Evolutionary conservation across 2,329 filamentous ascomycete genomes (phyloP), one percentile per base, ranked within the genome.

Genomic region (Gliomastix tumulicola): DNA sequence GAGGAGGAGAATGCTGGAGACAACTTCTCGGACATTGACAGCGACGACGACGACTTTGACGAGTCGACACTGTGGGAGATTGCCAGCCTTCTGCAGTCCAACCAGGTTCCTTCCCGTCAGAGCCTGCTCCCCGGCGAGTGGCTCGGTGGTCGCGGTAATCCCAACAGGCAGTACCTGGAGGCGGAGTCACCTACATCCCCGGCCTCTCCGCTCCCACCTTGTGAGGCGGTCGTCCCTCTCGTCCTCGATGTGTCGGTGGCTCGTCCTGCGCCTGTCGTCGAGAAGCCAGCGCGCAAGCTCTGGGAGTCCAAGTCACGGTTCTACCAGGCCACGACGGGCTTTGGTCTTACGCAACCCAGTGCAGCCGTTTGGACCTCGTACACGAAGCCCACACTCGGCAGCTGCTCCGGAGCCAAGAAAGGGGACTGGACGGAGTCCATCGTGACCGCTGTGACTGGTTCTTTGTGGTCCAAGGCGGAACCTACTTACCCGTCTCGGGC

Each of bases 21-120:
- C 13, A 25, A n/a, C 22, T 25, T 25, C 22, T n/a, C 22, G 9
- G 9, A 25, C n/a, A 25, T 25, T 25, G 22, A 60, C 27, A 52
- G 52, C 30, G 65, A 62, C 32, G 71, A 68, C 25, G 71, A 74
- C 35, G 68, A 65, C 17, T 79, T 80, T 43, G 76, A 80, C 41
- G 76, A 81, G 56, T 69, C 60, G 9, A 80, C 74, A 1, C 57
- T 81, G 19, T 79, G 74, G 72, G 76, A 81, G 49, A 81, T 82
- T 55, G 76, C 76, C 40, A 76, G 62, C 41, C 60, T 81, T 28
- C 59, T 81, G 10, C 68, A 71, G 51, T 62, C 68, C 3, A 65
- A 69, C 38, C 53, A 68, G 34, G 55, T 77, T 5, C 71, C 73
- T 4, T 71, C 72, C 11, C 69, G 63, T 44, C 49, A 69, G 30